A percentile compares a stretch with the other conserved stretches of the same genome.
Conservation (phyloP, 2,329 filamentous ascomycete species). For the Ophiognomonia clavigignenti-juglandacearum region DNA sequence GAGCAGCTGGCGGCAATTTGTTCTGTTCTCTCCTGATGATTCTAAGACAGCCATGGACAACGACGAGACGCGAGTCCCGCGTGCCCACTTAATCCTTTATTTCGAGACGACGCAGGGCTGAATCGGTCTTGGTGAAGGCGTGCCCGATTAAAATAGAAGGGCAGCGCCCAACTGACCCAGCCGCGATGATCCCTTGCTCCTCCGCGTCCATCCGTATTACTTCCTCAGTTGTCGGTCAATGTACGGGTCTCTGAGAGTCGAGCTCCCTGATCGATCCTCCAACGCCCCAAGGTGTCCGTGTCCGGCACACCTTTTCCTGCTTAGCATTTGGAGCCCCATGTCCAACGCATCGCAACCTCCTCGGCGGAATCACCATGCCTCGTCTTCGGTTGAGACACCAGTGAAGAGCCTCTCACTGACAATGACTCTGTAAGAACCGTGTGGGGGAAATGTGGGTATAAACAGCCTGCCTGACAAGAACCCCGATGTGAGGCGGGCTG, state of each 20-base stretch:
- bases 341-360: neutral
- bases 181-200: neutral
- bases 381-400: constrained; percentile 4
- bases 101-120: constrained; percentile 1
- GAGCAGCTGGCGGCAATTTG: constrained; percentile 8
- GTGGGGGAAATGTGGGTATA: constrained; percentile 15
- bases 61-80: neutral
- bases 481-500: constrained; percentile 16
- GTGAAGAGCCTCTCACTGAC: constrained; percentile 9
- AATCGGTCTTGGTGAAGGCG: neutral
- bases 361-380: neutral
- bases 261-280: neutral
- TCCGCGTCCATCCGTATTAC: constrained; percentile 3
- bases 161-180: constrained; percentile 6
- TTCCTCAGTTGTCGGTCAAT: constrained; percentile 1
- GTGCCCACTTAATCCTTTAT: neutral
- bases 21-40: constrained; percentile 4
- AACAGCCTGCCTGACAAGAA: constrained; percentile 16
- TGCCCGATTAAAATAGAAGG: neutral
- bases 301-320: neutral
- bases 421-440: constrained; percentile 19
- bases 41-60: neutral
- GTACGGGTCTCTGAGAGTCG: neutral
- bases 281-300: neutral
- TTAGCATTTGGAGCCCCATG: neutral